Evolutionary conservation across 1,139 yeast genomes (phyloP), one percentile per base, ranked within the genome.

Genomic region (Yamadazyma siamensis): DNA sequence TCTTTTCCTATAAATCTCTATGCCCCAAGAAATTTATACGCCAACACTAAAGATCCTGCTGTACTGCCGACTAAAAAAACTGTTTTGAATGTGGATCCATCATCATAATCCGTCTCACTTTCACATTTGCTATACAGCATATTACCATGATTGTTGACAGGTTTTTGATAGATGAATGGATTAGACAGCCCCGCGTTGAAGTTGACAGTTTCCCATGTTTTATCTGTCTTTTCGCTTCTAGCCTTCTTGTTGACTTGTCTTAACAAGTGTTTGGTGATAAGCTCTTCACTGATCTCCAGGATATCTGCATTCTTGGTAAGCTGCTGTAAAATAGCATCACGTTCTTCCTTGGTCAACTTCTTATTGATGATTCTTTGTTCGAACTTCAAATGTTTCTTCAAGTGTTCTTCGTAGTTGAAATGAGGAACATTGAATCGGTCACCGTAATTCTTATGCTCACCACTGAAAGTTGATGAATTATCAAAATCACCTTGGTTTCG

Each of bases 401-500:
- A 62, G 52, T 84, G 94, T 44, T 67, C 68, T 40, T 77, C 74
- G 47, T 74, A 80, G 53, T 84, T 83, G 44, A 84, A 84, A 57
- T 84, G 94, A 2, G 91, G 89, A 5, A 83, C 91, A 43, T 78
- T 84, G 37, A 43, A 56, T 36, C 80, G 54, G 40, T 74, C 71
- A 2, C 75, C 72, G 26, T 67, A 54, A 41, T 65, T 61, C 15
- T 48, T 41, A 43, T 61, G 71, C 26, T 49, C 44, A 3, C 75
- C 75, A 12, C 59, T 43, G 36, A 70, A 67, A 1, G 40, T 28
- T 13, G 42, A 34, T 8, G 29, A 16, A 13, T 31, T 38, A n/a
- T 19, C 26, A 21, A 57, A 54, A 11, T 34, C 49, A 18, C 39
- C 39, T 15, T 44, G 45, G 26, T 45, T 40, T 9, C 35, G 32